Evolutionary conservation across 225 moss, liverwort and hornwort genomes (phyloP).

Genomic region (Bryum argenteum): DNA sequence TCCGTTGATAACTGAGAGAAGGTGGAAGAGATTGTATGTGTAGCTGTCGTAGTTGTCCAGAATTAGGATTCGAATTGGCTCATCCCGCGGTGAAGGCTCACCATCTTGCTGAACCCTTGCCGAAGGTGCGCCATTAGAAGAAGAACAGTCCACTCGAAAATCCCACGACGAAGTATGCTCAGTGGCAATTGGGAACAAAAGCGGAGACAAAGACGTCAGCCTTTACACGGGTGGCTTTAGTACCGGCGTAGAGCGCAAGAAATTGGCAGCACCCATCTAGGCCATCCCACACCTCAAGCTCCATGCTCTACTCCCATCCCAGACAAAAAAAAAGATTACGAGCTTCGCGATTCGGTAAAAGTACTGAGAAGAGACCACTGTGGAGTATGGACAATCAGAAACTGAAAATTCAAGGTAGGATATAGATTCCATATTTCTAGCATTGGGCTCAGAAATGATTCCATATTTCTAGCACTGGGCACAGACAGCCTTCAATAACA

Average conservation of each 20-base stretch:
- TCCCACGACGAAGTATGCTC: conserved; percentile 24
- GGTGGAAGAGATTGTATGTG: conserved; percentile 93
- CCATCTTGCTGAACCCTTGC: conserved; percentile 13
- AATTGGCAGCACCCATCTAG: no score
- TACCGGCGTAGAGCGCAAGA: conserved; percentile 34
- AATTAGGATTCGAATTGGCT: conserved; percentile 79
- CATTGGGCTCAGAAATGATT: no score
- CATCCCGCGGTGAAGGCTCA: conserved; percentile 15
- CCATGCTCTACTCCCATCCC: conserved; percentile 52
- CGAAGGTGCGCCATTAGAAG: conserved; percentile 29
- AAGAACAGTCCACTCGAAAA: conserved; percentile 30
- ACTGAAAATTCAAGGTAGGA: no score
- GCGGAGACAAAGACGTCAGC: conserved; percentile 24
- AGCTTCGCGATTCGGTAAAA: background rate
- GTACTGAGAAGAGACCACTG: no score
- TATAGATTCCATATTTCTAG: no score
- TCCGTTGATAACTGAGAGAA: conserved; percentile 90
- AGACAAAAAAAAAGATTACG: no score
- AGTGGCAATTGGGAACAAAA: conserved; percentile 29
- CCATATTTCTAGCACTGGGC: no score
- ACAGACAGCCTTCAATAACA: no score
- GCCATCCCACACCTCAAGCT: conserved; percentile 53
- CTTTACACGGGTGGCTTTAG: conserved; percentile 20
- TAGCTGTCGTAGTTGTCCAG: conserved; percentile 99
- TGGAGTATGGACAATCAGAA: no score